phyloP scores from a whole-genome alignment of 2,329 filamentous ascomycete genomes.

The Fusarium sambucinum region DNA sequence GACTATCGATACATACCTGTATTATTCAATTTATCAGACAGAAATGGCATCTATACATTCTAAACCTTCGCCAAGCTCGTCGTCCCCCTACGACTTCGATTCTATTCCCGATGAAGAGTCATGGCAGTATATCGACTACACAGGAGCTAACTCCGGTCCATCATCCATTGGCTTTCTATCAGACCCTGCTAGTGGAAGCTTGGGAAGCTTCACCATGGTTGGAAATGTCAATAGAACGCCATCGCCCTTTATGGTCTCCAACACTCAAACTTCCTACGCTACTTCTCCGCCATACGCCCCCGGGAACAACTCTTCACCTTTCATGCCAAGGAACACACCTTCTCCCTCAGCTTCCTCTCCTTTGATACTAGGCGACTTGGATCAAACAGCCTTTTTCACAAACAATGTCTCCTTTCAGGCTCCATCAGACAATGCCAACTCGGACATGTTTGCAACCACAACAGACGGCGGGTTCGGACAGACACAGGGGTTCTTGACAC shows the following conservation, averaged over 20 bases:
- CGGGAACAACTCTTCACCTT: conserved; percentile 31
- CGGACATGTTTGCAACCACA: conserved; percentile 50
- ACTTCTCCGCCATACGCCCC: conserved; percentile 36
- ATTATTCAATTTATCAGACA: not conserved
- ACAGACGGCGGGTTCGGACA: conserved; percentile 52
- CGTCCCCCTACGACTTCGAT: conserved; percentile 57
- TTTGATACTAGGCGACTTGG: conserved; percentile 55
- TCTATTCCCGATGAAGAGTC: conserved; percentile 58
- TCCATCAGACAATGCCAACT: conserved; percentile 33
- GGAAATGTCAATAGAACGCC: conserved; percentile 50
- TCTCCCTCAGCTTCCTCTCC: conserved; percentile 57
- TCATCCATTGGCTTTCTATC: conserved; percentile 60
- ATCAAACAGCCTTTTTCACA: conserved; percentile 53
- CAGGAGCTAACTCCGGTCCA: conserved; percentile 51
- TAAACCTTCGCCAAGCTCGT: conserved; percentile 54
- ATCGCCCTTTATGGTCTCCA: conserved; percentile 27
- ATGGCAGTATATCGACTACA: conserved; percentile 59
- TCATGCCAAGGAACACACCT: conserved; percentile 41
- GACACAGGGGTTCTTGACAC: conserved; percentile 52
- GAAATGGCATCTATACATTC: conserved; percentile 57
- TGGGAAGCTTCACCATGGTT: conserved; percentile 64
- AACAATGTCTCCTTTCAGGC: conserved; percentile 51
- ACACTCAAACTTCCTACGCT: conserved; percentile 27
- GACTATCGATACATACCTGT: not conserved
- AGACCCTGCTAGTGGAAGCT: conserved; percentile 64